Conservation (phyloP, 441 rosid genomes). For the Macaranga tanarius region DNA sequence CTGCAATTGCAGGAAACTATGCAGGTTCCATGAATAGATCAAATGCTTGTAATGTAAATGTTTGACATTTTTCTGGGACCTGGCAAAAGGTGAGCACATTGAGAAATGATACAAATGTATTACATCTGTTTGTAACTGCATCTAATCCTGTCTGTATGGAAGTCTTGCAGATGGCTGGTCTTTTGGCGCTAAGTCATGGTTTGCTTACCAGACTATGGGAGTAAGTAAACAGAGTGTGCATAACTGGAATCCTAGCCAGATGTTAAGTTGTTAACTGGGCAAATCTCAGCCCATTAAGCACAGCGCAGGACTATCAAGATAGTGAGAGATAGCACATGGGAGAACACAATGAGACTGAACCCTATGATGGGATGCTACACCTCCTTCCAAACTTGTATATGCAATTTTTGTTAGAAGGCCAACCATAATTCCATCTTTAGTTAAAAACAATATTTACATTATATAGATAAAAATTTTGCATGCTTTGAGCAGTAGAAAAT, state of each 20-base stretch:
- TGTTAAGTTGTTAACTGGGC: neutral
- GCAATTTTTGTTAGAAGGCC: too few relatives aligned
- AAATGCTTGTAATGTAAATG: conserved; percentile 1
- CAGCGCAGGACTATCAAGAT: neutral
- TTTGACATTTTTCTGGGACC: neutral
- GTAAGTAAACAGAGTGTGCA: neutral
- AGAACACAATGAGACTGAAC: too few relatives aligned
- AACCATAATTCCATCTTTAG: too few relatives aligned
- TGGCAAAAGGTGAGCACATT: conserved; percentile 12
- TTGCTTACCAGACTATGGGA: neutral
- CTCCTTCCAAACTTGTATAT: too few relatives aligned
- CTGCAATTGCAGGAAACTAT: neutral
- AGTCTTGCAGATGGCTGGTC: neutral
- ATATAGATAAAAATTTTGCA: too few relatives aligned
- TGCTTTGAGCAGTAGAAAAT: too few relatives aligned
- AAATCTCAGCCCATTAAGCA: neutral
- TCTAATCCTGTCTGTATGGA: neutral
- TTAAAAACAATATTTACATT: too few relatives aligned
- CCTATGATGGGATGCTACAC: too few relatives aligned
- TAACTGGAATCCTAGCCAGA: neutral
- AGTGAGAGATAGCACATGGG: neutral
- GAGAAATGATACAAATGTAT: neutral
- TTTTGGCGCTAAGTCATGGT: neutral
- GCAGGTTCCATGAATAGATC: conserved; percentile 15
- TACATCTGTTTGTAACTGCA: neutral